These are phyloP conservation scores for Cordyceps fumosorosea DNA, from an alignment of 2,329 filamentous ascomycete genomes.

Conservation along the genomic window DNA sequence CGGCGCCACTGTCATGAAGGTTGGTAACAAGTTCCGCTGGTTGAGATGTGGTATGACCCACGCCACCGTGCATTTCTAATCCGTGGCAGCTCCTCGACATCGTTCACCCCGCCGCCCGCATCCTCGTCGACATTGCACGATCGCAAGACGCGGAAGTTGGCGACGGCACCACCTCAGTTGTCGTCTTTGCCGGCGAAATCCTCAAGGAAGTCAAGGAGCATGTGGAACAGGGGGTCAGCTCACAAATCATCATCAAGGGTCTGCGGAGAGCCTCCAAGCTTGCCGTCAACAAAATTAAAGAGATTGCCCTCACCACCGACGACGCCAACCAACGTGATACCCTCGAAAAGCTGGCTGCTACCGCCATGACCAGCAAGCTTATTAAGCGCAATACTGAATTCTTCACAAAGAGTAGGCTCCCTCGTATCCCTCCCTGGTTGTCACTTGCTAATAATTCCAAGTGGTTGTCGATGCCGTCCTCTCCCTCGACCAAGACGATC, in stretches of 20 bases:
- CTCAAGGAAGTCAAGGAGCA: constrained; percentile 94
- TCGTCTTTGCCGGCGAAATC: constrained; percentile 95
- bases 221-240: constrained; percentile 94
- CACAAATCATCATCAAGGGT: constrained; percentile 96
- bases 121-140: constrained; percentile 95
- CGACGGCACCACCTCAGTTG: constrained; percentile 95
- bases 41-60: neutral
- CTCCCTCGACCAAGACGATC: constrained; percentile 89
- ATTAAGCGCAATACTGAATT: constrained; percentile 96
- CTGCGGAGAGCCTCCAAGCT: constrained; percentile 79
- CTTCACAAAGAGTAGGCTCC: constrained; percentile 83
- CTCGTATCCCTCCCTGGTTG: neutral
- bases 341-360: constrained; percentile 80
- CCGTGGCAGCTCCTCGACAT: constrained; percentile 79
- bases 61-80: neutral
- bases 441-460: constrained; percentile 33
- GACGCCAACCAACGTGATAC: constrained; percentile 84
- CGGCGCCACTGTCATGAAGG: constrained; percentile 98
- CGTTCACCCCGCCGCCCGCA: constrained; percentile 91
- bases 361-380: constrained; percentile 98
- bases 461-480: constrained; percentile 98
- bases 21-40: constrained; percentile 29
- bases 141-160: constrained; percentile 99
- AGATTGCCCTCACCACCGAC: constrained; percentile 82
- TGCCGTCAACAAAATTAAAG: constrained; percentile 98